Base-by-base conservation (phyloP, 1,139 yeast genomes). In the Zygosaccharomyces sapae region DNA sequence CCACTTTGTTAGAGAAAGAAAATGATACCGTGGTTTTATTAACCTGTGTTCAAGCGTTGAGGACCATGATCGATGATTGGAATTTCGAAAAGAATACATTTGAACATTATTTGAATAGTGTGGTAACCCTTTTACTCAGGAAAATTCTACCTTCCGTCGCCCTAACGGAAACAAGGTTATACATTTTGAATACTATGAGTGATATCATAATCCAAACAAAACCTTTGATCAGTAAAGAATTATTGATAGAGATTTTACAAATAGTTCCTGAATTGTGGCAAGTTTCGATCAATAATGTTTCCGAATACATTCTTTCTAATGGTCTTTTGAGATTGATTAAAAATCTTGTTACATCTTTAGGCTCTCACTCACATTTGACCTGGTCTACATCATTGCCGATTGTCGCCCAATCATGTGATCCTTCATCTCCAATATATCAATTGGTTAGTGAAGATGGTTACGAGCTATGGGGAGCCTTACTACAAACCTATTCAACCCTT, bases 361-460 rank as follows among this genome's bases (percentile, higher is more conserved):
- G 84, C 51, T 73, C 72, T 6, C 72, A 80, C 45, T 83, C 95
- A 0, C 57, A 65, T 7, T 70, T 74, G 38, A 78, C 90, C 16
- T 81, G 86, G 71, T 66, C 75, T 5, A 74, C 87, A 37, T 78
- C 86, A 0, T 57, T 86, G 12, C 94, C 95, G 1, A 71, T 87
- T 47, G 73, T 90, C 30, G 70, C 71, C 13, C 69, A 72, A 4
- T 77, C 83, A 36, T 83, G 95, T 55, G 82, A 88, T 53, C 81
- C 81, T 6, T 59, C 69, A 4, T 77, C 89, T 1, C 81, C 80
- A 30, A 72, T 74, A 47, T 82, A 82, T 54, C 71, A 82, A 2
- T 71, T 86, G 44, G 66, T 92, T 8, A 74, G 85, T 25, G 97
- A 92, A 60, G 98, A 92, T 66, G 97, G 95, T 0, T 80, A 80